Evolutionary conservation across 371 early-diverging fungal species (phyloP).

Genomic region (Zopfochytrium polystomum): DNA sequence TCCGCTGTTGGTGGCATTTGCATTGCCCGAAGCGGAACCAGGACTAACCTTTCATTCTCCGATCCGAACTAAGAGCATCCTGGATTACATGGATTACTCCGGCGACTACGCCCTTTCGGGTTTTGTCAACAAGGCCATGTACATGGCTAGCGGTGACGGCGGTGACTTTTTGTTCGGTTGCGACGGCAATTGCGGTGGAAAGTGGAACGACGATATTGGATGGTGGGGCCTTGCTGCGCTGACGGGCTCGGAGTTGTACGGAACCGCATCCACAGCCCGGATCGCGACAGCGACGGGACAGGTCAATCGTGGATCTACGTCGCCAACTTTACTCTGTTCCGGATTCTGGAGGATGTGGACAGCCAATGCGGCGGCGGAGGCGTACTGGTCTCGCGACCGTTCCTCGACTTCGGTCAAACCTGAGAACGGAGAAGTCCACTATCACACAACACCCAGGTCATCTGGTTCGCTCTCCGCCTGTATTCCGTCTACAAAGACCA

Average conservation of each 20-base stretch:
- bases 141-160: slow-evolving; percentile 1
- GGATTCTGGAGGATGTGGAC: slow-evolving; percentile 7
- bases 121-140: not conserved
- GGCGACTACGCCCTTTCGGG: slow-evolving; percentile 5
- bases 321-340: slow-evolving; percentile 20
- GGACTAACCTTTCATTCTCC: not conserved
- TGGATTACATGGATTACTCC: slow-evolving; percentile 2
- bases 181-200: not conserved
- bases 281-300: not conserved
- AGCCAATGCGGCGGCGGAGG: slow-evolving; percentile 12
- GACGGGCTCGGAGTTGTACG: not conserved
- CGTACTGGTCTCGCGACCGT: slow-evolving; percentile 30
- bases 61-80: not conserved
- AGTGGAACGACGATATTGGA: slow-evolving; percentile 23
- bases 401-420: not conserved
- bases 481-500: slow-evolving; percentile 21
- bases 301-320: not conserved
- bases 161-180: slow-evolving; percentile 15
- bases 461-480: slow-evolving; percentile 36
- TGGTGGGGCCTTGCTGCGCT: slow-evolving; percentile 17
- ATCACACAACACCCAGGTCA: slow-evolving; percentile 43
- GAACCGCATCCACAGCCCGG: not conserved
- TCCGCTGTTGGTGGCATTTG: slow-evolving; percentile 1
- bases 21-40: not conserved
- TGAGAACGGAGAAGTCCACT: slow-evolving; percentile 36